Conservation (phyloP, 2,329 filamentous ascomycete genomes). For the Stagonosporopsis tanaceti region DNA sequence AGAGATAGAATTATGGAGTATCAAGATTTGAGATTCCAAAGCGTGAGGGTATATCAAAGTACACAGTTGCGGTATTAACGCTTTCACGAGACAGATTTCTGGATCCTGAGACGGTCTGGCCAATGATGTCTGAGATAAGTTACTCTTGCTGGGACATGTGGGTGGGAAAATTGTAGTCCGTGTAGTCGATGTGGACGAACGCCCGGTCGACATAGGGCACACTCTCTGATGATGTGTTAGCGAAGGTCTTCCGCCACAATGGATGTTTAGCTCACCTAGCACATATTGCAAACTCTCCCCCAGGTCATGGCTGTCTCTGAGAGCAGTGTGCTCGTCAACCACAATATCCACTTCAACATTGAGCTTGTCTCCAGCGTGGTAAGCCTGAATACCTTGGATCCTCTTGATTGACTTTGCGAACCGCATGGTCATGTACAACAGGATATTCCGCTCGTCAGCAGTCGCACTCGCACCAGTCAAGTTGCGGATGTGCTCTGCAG, state of each 20-base stretch:
- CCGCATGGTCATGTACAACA: slow-evolving; percentile 91
- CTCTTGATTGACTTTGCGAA: slow-evolving; percentile 88
- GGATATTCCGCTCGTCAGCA: slow-evolving; percentile 81
- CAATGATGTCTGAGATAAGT: neutral
- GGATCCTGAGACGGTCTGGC: neutral
- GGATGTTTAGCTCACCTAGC: slow-evolving; percentile 59
- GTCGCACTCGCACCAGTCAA: slow-evolving; percentile 80
- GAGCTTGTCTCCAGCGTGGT: slow-evolving; percentile 85
- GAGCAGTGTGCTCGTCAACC: slow-evolving; percentile 75
- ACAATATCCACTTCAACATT: slow-evolving; percentile 87
- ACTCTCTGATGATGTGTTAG: slow-evolving; percentile 59
- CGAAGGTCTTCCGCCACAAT: neutral
- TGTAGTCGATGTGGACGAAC: slow-evolving; percentile 63
- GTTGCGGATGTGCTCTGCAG: slow-evolving; percentile 79
- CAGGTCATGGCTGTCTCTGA: slow-evolving; percentile 83
- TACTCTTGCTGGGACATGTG: slow-evolving; percentile 59
- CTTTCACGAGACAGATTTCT: neutral
- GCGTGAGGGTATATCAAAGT: neutral
- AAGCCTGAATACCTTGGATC: slow-evolving; percentile 85
- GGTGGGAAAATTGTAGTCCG: slow-evolving; percentile 59
- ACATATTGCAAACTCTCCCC: slow-evolving; percentile 83
- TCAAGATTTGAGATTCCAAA: neutral
- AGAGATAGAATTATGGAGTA: neutral
- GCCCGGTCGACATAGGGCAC: slow-evolving; percentile 74
- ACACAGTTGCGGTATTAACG: neutral